Percentiles rank a stretch among this genome's conserved stretches.
phyloP scores from a whole-genome alignment of 345 rosid species.

The Heritiera fomes region DNA sequence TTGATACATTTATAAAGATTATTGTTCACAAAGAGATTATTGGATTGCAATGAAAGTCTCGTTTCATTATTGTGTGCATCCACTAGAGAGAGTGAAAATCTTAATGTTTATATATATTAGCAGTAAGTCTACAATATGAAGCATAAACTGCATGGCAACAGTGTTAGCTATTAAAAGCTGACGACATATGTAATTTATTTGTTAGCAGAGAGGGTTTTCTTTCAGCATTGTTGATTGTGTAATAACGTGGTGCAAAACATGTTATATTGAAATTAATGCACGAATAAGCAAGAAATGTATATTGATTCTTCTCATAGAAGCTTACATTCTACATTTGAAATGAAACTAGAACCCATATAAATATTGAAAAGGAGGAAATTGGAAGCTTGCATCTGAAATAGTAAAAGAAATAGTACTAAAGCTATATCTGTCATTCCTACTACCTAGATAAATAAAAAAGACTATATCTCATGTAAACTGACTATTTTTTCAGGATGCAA shows the following conservation, averaged over 20 bases:
- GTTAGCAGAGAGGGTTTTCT: neutral
- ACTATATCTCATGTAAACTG: neutral
- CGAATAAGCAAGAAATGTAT: neutral
- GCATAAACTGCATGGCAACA: neutral
- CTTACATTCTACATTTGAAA: neutral
- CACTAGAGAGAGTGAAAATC: neutral
- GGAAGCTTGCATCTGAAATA: neutral
- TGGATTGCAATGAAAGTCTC: neutral
- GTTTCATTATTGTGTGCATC: neutral
- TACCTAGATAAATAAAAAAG: neutral
- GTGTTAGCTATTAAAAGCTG: neutral
- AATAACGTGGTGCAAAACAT: neutral
- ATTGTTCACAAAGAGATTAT: neutral
- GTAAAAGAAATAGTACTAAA: neutral
- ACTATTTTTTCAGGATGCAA: conserved; percentile 1
- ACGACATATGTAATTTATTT: neutral
- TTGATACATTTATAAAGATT: neutral
- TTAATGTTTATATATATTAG: neutral
- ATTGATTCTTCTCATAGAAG: conserved; percentile 1
- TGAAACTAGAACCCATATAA: neutral
- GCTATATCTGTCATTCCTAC: conserved; percentile 3
- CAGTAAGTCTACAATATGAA: neutral
- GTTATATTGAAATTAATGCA: neutral
- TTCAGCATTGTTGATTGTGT: neutral
- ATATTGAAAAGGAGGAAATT: neutral